Evolutionary conservation across 192 early-diverging fungal genomes (phyloP).

Genomic region (Backusella luteola): DNA sequence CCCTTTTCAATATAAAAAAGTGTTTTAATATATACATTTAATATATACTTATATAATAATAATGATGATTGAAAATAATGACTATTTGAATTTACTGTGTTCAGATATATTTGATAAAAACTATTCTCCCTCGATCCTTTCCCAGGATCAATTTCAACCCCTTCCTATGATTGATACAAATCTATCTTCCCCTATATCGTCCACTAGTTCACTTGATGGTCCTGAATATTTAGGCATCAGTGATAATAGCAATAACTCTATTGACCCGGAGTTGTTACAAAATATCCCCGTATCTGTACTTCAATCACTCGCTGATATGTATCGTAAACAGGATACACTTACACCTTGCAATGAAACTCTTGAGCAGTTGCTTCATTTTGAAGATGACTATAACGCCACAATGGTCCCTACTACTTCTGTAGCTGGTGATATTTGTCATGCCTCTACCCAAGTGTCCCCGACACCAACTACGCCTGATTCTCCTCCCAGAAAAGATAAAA

Average conservation of each 20-base stretch:
- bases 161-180: background rate
- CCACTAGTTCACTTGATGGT: background rate
- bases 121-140: background rate
- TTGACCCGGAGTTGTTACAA: background rate
- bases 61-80: background rate
- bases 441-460: background rate
- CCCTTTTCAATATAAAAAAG: background rate
- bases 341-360: background rate
- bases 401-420: slow-evolving; percentile 18
- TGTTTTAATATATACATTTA: background rate
- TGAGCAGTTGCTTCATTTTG: slow-evolving; percentile 23
- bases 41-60: background rate
- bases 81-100: background rate
- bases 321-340: background rate
- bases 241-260: background rate
- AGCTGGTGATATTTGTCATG: background rate
- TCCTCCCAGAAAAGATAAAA: slow-evolving; percentile 7
- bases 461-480: background rate
- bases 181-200: background rate
- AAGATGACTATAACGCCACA: background rate
- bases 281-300: background rate
- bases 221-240: background rate
- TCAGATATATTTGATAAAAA: background rate
- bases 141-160: background rate
- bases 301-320: background rate